phyloP scores from a whole-genome alignment of 768 basidiomycete species.

The Pulveroboletus sp. region DNA sequence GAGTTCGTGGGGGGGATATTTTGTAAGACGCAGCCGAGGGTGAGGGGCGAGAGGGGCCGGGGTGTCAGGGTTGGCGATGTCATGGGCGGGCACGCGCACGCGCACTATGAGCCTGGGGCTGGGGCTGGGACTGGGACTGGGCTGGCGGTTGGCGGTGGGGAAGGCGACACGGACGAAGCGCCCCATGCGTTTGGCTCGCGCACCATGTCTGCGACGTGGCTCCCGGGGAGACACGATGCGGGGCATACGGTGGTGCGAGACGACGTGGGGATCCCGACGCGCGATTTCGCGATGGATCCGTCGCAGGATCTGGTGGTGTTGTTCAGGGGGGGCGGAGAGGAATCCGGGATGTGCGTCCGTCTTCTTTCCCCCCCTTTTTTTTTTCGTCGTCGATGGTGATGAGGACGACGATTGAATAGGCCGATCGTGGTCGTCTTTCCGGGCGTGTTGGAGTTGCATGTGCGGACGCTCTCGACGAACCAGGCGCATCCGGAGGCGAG shows the following conservation, averaged over 20 bases:
- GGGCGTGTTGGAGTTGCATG: constrained; percentile 33
- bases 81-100: neutral
- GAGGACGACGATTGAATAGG: constrained; percentile 1
- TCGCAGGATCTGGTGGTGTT: constrained; percentile 55
- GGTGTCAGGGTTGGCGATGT: neutral
- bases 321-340: constrained; percentile 27
- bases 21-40: constrained; percentile 35
- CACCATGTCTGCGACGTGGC: constrained; percentile 19
- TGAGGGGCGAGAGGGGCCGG: neutral
- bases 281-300: constrained; percentile 65
- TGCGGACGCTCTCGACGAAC: constrained; percentile 40
- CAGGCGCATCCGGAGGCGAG: constrained; percentile 36
- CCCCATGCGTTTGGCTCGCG: constrained; percentile 18
- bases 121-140: neutral
- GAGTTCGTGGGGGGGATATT: constrained; percentile 60
- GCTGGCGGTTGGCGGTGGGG: neutral
- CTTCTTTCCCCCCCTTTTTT: no score
- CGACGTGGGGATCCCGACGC: constrained; percentile 38
- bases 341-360: constrained; percentile 11
- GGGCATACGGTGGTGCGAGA: constrained; percentile 20
- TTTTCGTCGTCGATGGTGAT: no score
- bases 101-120: no score
- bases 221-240: constrained; percentile 12
- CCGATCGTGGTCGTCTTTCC: constrained; percentile 2
- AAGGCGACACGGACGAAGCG: neutral